Percentiles rank a stretch among this genome's conserved stretches.
phyloP scores from a whole-genome alignment of 805 yeast genomes.

The Lipomyces starkeyi region DNA sequence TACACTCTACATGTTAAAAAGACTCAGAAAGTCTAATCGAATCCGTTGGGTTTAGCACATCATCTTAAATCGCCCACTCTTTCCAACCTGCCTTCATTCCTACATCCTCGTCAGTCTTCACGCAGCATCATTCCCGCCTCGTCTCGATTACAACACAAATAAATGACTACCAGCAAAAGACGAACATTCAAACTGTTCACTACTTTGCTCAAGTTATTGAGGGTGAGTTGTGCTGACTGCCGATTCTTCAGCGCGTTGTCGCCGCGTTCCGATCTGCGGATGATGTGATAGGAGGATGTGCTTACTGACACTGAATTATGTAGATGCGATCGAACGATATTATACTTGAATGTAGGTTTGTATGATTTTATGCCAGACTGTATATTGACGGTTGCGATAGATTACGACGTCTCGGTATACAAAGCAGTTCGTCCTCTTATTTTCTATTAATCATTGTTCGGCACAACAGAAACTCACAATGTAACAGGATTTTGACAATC shows the following conservation, averaged over 20 bases:
- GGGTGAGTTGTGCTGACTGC: conserved; percentile 10
- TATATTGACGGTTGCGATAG: conserved; percentile 13
- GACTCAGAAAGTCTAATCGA: too few species aligned
- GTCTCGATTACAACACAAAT: conserved; percentile 2
- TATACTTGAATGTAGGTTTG: conserved; percentile 30
- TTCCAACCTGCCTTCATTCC: neutral
- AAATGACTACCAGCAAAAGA: conserved; percentile 4
- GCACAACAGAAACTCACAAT: neutral
- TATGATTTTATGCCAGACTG: neutral
- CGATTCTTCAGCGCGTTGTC: neutral
- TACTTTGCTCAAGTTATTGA: conserved; percentile 24
- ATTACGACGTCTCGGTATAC: conserved; percentile 37
- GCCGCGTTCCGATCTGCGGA: neutral
- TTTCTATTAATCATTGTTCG: neutral
- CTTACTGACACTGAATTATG: neutral
- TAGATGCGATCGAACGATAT: conserved; percentile 34
- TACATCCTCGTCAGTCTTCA: neutral
- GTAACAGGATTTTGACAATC: conserved; percentile 56
- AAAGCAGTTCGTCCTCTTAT: conserved; percentile 16
- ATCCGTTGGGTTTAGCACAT: too few species aligned
- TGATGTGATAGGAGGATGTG: neutral
- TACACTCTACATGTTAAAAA: too few species aligned
- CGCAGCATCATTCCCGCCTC: neutral
- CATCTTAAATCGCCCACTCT: neutral
- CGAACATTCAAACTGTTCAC: conserved; percentile 27